Base-by-base conservation (phyloP, 257 asterid genomes). In the Gynochthodes officinalis region DNA sequence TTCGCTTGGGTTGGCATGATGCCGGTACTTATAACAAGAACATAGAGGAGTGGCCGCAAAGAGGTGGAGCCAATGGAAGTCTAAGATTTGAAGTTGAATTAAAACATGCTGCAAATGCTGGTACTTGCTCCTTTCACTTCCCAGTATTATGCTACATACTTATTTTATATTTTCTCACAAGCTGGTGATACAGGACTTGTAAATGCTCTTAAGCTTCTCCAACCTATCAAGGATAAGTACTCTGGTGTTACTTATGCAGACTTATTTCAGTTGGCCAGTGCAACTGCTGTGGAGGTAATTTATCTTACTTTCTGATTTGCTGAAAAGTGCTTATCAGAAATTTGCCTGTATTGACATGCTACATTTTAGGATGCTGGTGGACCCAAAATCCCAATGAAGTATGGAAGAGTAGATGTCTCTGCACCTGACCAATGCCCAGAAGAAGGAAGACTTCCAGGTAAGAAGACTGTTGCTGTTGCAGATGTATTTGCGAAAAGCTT, bases 381-480 rank as follows among this genome's bases (percentile, higher is more conserved):
- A 1, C 97, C 99, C 62, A 87, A 92, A 80, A 86, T 95, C 76
- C 98, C 98, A 16, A 95, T 95, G 99, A 95, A 86, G 76, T 95
- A 95, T 80, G 99, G 98, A 75, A 87, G 99, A 84, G 94, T 88
- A 27, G 98, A 95, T 78, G 96, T 90, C 67, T 72, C 94, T 49
- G 86, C 25, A 73, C 90, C 99, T 64, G 96, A 90, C 23, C 88
- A 90, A 78, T 90, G 98, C 79, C 99, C 99, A 67, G 99, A 95
- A 83, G 99, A 95, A 73, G 99, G 99, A 73, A 90, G 99, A 80
- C 99, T 95, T 69, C 99, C 99, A 30, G 97, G 99, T 95, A 84
- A 80, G 79, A 19, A 78, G 27, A 50, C 73, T 78, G 57, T 35
- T 15, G 23, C 76, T 55, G 63, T 64, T 44, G 46, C 35, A 73